phyloP scores from a whole-genome alignment of 345 rosid genomes.

The Toxicodendron radicans region DNA sequence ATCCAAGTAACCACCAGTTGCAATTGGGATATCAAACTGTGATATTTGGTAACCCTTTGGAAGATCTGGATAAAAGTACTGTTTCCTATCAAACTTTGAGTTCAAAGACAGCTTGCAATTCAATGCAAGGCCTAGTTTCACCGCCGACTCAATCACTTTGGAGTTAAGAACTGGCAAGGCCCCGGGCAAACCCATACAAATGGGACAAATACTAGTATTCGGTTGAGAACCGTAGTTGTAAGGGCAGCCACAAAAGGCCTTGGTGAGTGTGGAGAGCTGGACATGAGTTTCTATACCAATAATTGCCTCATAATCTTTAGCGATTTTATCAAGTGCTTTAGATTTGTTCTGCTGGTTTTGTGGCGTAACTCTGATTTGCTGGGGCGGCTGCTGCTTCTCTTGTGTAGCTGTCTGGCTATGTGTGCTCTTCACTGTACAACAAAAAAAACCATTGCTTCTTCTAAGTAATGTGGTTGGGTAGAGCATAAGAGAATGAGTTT shows the following conservation, averaged over 20 bases:
- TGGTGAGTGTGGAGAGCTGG: slow-evolving; percentile 81
- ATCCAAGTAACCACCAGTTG: slow-evolving; percentile 69
- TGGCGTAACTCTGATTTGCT: slow-evolving; percentile 43
- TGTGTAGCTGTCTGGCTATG: slow-evolving; percentile 51
- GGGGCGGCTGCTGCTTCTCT: slow-evolving; percentile 44
- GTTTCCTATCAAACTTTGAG: slow-evolving; percentile 94
- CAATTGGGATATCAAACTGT: slow-evolving; percentile 94
- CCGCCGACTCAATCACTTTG: slow-evolving; percentile 81
- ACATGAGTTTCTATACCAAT: slow-evolving; percentile 98
- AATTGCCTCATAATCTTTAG: slow-evolving; percentile 69
- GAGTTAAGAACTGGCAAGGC: slow-evolving; percentile 86
- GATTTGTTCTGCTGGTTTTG: slow-evolving; percentile 41
- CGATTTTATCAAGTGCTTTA: slow-evolving; percentile 49
- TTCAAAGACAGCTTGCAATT: slow-evolving; percentile 78
- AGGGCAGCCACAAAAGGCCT: slow-evolving; percentile 89
- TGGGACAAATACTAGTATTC: slow-evolving; percentile 74
- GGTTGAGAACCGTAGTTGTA: slow-evolving; percentile 79
- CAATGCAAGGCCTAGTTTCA: slow-evolving; percentile 79
- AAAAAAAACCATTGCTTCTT: slow-evolving; percentile 39
- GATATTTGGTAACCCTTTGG: slow-evolving; percentile 98
- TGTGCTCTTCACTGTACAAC: slow-evolving; percentile 46
- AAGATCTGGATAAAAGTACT: slow-evolving; percentile 95
- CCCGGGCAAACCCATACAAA: slow-evolving; percentile 98
- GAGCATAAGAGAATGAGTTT: slow-evolving; percentile 44
- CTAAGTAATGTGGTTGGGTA: slow-evolving; percentile 43